Evolutionary conservation across 108 stramenopile genomes (phyloP), one percentile per base, ranked within the genome.

Genomic region (Pelagomonas calceolata): DNA sequence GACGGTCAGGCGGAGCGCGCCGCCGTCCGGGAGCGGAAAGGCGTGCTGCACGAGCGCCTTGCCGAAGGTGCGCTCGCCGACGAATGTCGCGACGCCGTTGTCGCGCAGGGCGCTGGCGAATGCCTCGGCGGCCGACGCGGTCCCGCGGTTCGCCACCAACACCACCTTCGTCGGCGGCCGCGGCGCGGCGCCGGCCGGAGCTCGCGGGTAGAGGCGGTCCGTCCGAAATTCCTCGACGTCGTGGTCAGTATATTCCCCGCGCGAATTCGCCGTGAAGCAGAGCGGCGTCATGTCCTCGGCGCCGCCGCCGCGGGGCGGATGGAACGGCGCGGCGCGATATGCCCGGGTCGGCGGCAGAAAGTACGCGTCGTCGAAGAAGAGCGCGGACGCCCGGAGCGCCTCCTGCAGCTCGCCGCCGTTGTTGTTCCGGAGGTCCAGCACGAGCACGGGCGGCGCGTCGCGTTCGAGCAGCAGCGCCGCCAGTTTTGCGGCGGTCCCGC

Each of bases 1-100:
- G 33, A 92, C 86, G 32, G 91, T 92, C 64, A 92, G 73, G 39
- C 87, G 78, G 45, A 92, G 75, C 0, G 86, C 91, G 32, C 89
- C 91, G 30, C 91, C 91, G 73, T 92, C 91, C 0, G 66, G 66
- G 29, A 72, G 35, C 32, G 71, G 65, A 26, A 72, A 72, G 4
- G 64, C 31, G 71, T 72, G 71, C 65, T 72, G 71, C 7, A 72
- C 64, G 32, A 72, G 33, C 29, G 64, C 33, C 65, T 72, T 72
- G 3, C 71, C 71, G 65, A 63, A 72, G 0, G 71, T 72, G 26
- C 71, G 17, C 26, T 36, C 64, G 18, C 71, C 71, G 30, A 72
- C 63, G 35, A 72, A 21, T 21, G 31, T 34, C 32, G 71, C 71
- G 5, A 30, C 34, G 0, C 65, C 71, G 34, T 72, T 72, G 39